A percentile compares a stretch with the other conserved stretches of the same genome.
Conservation (phyloP, 495 filamentous ascomycete genomes). For the Cryomyces antarcticus region DNA sequence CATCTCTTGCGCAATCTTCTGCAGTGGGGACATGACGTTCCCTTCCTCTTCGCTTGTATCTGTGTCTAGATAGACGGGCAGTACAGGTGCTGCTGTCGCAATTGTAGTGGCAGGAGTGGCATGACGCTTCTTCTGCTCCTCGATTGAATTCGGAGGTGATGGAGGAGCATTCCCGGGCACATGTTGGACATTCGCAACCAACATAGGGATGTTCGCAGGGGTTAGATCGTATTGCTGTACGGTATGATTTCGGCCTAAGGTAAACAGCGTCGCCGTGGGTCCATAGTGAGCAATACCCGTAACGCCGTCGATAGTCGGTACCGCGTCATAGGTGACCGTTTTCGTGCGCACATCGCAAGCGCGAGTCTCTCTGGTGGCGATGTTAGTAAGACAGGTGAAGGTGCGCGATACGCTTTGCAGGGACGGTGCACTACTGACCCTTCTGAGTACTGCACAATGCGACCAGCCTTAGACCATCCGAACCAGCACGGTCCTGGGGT, state of each 20-base stretch:
- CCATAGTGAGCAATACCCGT: conserved; percentile 74
- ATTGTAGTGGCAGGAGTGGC: conserved; percentile 2
- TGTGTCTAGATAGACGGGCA: conserved; percentile 35
- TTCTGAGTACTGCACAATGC: conserved; percentile 82
- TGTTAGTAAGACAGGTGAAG: conserved; percentile 3
- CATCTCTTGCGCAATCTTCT: conserved; percentile 39
- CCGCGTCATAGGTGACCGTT: conserved; percentile 68
- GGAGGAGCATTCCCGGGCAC: conserved; percentile 53
- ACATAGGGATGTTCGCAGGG: conserved; percentile 31
- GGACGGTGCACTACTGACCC: conserved; percentile 36
- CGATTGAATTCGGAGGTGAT: conserved; percentile 55
- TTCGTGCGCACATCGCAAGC: conserved; percentile 97
- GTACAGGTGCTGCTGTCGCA: conserved; percentile 7
- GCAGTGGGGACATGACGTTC: conserved; percentile 37
- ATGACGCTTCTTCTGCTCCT: conserved; percentile 28
- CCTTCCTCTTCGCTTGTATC: conserved; percentile 41
- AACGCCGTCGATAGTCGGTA: conserved; percentile 68
- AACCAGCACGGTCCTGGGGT: conserved; percentile 78
- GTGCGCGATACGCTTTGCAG: not conserved
- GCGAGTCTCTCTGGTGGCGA: conserved; percentile 53
- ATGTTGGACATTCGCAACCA: conserved; percentile 74
- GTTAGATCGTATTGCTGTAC: conserved; percentile 92
- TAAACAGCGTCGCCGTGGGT: conserved; percentile 79
- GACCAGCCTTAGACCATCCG: conserved; percentile 94
- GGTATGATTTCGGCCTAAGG: conserved; percentile 65